Evolutionary conservation across 176 grass and related monocot genomes (phyloP).

Genomic region (Triticum urartu): DNA sequence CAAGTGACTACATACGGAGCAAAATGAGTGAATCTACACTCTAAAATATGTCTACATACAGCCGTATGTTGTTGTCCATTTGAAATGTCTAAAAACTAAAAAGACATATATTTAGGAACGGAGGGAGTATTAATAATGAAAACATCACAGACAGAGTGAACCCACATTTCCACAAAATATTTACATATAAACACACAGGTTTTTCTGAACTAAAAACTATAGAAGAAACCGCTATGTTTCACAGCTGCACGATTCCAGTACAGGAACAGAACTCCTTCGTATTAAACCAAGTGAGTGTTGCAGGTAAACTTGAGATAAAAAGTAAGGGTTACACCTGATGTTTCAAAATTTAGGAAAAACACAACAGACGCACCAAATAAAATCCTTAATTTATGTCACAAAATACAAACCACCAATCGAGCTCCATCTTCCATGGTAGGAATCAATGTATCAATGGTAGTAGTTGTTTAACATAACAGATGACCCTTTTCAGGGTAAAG

Average conservation of each 20-base stretch:
- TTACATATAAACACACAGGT: neutral
- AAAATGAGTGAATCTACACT: no score
- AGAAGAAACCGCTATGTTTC: neutral
- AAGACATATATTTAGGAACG: no score
- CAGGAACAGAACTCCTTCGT: neutral
- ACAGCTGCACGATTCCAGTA: neutral
- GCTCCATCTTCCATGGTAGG: constrained; percentile 8
- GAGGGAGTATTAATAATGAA: neutral
- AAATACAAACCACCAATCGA: neutral
- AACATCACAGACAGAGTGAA: constrained; percentile 20
- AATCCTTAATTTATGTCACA: constrained; percentile 1
- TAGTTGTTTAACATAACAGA: constrained; percentile 7
- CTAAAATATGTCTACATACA: no score
- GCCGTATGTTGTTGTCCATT: no score
- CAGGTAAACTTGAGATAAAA: neutral
- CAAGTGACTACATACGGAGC: no score
- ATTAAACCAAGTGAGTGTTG: neutral
- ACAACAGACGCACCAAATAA: neutral
- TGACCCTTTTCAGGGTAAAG: neutral
- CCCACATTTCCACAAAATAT: constrained; percentile 12
- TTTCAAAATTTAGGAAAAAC: neutral
- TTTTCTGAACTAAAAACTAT: neutral
- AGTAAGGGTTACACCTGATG: neutral
- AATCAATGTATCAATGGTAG: neutral
- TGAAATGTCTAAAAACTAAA: no score